Conservation (phyloP, 2,329 filamentous ascomycete genomes). For the Raffaelea arxii region DNA sequence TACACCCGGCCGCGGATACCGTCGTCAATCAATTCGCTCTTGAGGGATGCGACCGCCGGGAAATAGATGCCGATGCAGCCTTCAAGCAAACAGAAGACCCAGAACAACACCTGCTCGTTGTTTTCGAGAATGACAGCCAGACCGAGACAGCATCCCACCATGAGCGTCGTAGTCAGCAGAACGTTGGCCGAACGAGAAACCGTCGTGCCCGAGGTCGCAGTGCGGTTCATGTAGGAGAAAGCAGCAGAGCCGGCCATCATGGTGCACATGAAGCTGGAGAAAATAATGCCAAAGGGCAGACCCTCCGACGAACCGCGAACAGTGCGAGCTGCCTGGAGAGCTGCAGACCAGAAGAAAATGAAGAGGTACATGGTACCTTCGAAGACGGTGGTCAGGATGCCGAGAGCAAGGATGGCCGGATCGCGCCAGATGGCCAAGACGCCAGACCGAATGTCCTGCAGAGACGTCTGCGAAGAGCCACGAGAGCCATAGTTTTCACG, state of each 20-base stretch:
- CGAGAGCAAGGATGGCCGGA: conserved; percentile 37
- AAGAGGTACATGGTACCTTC: conserved; percentile 51
- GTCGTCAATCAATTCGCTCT: conserved; percentile 42
- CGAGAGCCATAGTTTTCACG: conserved; percentile 44
- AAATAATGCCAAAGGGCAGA: conserved; percentile 35
- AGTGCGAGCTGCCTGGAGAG: conserved; percentile 31
- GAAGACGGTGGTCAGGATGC: conserved; percentile 43
- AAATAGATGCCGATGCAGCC: conserved; percentile 46
- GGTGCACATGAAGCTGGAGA: conserved; percentile 43
- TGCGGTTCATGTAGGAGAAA: no score
- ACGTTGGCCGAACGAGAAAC: no score
- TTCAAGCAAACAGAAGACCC: conserved; percentile 47
- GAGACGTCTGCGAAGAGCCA: no score
- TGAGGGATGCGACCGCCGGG: conserved; percentile 42
- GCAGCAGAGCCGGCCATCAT: conserved; percentile 49
- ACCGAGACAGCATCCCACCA: no score
- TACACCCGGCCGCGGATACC: conserved; percentile 42
- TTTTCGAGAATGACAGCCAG: no score
- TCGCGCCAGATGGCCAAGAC: conserved; percentile 19
- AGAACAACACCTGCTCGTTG: conserved; percentile 35
- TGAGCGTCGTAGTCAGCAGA: no score
- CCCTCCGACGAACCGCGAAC: conserved; percentile 16
- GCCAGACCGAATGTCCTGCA: conserved; percentile 5
- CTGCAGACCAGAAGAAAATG: conserved; percentile 48
- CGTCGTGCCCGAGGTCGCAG: no score